Base-by-base conservation (phyloP, 371 early-diverging fungal genomes). In the Saksenaea oblongispora region DNA sequence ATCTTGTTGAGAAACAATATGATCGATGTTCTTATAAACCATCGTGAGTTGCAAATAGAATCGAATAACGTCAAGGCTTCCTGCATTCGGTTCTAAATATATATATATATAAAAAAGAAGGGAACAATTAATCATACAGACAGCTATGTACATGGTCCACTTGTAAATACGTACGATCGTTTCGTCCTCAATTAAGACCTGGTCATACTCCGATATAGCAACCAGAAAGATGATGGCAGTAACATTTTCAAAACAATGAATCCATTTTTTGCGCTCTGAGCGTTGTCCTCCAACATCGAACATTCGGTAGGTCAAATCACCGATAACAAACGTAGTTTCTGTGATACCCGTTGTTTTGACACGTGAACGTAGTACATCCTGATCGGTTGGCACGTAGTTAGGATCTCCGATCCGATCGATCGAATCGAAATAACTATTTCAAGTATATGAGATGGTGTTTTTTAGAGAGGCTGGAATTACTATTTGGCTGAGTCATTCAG, bases 1-100 rank as follows among this genome's bases (percentile, higher is more conserved):
- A 95, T 93, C 83, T 97, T 98, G 89, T 98, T 98, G 67, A 98
- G 78, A 80, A 98, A 98, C 61, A 98, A 80, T 69, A 98, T 95
- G 57, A 97, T 93, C 26, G 93, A 91, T 7, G 96, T 96, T 68
- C 92, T 91, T 54, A 90, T 83, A 63, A 98, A 96, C 96, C 97
- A 96, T 62, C 92, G 83, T 58, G 92, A 92, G 75, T 98, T 97
- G 79, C 96, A 95, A 74, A 98, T 95, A 4, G 95, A 95, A 71
- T 97, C 95, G 70, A 96, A 98, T 61, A 98, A 80, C 3, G 95
- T 93, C 72, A 97, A 78, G 11, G 96, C 93, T 81, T 97, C 97
- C 59, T 94, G 91, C 95, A 98, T 96, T 53, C 98, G 93, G 80
- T 97, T 96, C 87, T 92, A 75, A 4, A 51, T n/a, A 51, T 18